phyloP scores from a whole-genome alignment of 805 yeast genomes.

The Kodamaea kaohsiungensis region DNA sequence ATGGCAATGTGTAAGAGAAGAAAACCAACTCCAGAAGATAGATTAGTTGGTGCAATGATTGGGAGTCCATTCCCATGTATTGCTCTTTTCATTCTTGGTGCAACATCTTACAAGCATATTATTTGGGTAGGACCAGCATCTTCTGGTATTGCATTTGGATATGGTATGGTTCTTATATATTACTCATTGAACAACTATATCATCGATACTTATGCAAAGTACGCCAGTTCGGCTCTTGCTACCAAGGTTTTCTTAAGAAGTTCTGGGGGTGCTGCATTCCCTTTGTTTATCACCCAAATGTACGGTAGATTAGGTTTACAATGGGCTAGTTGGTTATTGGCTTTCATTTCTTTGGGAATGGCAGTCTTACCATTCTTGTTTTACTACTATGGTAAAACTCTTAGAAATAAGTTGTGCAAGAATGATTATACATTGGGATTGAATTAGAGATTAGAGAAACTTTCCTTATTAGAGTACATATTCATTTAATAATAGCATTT shows the following conservation, averaged over 20 bases:
- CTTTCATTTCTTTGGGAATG: slow-evolving; percentile 78
- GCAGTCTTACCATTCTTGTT: slow-evolving; percentile 69
- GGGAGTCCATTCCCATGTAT: slow-evolving; percentile 83
- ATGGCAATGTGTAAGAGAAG: slow-evolving; percentile 51
- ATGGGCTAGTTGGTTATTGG: slow-evolving; percentile 81
- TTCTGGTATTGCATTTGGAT: slow-evolving; percentile 59
- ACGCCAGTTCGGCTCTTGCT: slow-evolving; percentile 78
- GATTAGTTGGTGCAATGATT: slow-evolving; percentile 76
- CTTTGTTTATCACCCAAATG: slow-evolving; percentile 77
- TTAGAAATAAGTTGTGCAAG: slow-evolving; percentile 66
- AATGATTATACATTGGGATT: slow-evolving; percentile 49
- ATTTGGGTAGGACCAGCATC: slow-evolving; percentile 70
- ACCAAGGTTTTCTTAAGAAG: slow-evolving; percentile 78
- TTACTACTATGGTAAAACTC: slow-evolving; percentile 60
- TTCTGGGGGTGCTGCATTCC: slow-evolving; percentile 87
- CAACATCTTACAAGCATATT: slow-evolving; percentile 66
- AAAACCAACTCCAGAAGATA: slow-evolving; percentile 75
- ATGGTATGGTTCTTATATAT: slow-evolving; percentile 61
- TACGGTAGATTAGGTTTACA: slow-evolving; percentile 68
- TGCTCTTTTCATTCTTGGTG: slow-evolving; percentile 78
- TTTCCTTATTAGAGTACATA: too few relatives aligned
- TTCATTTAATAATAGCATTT: too few relatives aligned
- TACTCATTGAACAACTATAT: slow-evolving; percentile 73
- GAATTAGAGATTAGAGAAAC: not conserved
- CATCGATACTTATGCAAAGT: slow-evolving; percentile 84